Percentiles rank a stretch among this genome's conserved stretches.
Evolutionary conservation across 257 asterid species (phyloP).

Genomic region (Nicotiana sylvestris): DNA sequence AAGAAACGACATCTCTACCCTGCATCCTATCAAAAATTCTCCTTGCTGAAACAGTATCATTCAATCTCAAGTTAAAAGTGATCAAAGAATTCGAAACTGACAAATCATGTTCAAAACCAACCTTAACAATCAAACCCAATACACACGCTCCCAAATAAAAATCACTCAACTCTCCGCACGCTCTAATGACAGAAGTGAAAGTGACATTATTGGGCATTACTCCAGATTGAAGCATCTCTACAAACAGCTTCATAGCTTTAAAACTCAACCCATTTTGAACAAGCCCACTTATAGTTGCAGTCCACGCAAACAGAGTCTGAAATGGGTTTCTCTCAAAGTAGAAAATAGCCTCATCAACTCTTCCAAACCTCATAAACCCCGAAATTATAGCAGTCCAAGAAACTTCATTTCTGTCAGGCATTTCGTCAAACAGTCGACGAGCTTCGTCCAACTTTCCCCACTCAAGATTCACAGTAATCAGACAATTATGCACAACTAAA

Average conservation of each 20-base stretch:
- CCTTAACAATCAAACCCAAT: conserved; percentile 48
- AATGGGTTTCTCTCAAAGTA: conserved; percentile 53
- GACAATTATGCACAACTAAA: conserved; percentile 64
- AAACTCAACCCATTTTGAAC: conserved; percentile 49
- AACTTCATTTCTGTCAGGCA: conserved; percentile 75
- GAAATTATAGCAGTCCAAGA: conserved; percentile 71
- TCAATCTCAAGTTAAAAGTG: conserved; percentile 39
- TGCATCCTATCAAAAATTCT: conserved; percentile 48
- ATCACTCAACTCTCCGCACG: conserved; percentile 59
- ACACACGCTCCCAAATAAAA: conserved; percentile 48
- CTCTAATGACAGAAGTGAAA: conserved; percentile 48
- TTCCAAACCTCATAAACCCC: conserved; percentile 54
- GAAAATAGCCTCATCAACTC: conserved; percentile 52
- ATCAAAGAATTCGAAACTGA: conserved; percentile 66
- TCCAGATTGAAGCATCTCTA: conserved; percentile 45
- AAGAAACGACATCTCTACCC: conserved; percentile 64
- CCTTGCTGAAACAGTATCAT: conserved; percentile 47
- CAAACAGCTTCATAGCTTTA: conserved; percentile 43
- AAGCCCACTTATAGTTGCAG: conserved; percentile 70
- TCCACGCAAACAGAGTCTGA: conserved; percentile 51
- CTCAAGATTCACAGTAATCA: conserved; percentile 44
- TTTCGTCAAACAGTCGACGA: conserved; percentile 65
- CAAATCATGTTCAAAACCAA: conserved; percentile 47
- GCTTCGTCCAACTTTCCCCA: conserved; percentile 53
- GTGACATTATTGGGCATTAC: conserved; percentile 66